Conservation (phyloP, 2,329 filamentous ascomycete species). For the Graphilbum fragrans region DNA sequence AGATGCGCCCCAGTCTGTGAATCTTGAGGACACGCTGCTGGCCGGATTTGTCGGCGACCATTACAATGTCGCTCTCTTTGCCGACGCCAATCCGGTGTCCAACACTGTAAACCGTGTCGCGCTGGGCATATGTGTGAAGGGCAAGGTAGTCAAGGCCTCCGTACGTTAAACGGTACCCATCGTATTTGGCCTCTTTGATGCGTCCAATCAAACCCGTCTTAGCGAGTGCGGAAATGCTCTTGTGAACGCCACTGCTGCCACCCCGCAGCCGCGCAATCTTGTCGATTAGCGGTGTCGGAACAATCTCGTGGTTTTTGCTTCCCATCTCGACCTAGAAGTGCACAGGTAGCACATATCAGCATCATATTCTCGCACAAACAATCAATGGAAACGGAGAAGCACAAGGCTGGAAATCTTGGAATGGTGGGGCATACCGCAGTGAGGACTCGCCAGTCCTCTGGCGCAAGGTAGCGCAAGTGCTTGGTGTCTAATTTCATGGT, state of each 20-base stretch:
- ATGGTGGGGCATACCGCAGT: constrained; percentile 56
- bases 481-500: constrained; percentile 92
- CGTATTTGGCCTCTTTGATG: constrained; percentile 92
- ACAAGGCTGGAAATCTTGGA: constrained; percentile 1
- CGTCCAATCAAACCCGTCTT: constrained; percentile 86
- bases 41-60: constrained; percentile 72
- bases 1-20: constrained; percentile 87
- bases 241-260: constrained; percentile 67
- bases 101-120: constrained; percentile 75
- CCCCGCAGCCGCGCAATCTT: constrained; percentile 72
- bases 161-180: constrained; percentile 93
- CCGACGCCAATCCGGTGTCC: constrained; percentile 92
- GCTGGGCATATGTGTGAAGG: constrained; percentile 74
- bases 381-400: not conserved
- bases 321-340: constrained; percentile 69
- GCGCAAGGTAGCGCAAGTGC: constrained; percentile 79
- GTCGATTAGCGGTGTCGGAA: constrained; percentile 80
- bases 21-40: constrained; percentile 83
- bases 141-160: constrained; percentile 97
- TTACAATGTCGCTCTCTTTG: constrained; percentile 94
- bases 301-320: constrained; percentile 93
- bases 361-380: too few relatives aligned
- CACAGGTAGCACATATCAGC: not conserved
- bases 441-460: constrained; percentile 92
- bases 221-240: constrained; percentile 77